Evolutionary conservation across 75 land plant species (phyloP).

Genomic region (Pinus tabuliformis): DNA sequence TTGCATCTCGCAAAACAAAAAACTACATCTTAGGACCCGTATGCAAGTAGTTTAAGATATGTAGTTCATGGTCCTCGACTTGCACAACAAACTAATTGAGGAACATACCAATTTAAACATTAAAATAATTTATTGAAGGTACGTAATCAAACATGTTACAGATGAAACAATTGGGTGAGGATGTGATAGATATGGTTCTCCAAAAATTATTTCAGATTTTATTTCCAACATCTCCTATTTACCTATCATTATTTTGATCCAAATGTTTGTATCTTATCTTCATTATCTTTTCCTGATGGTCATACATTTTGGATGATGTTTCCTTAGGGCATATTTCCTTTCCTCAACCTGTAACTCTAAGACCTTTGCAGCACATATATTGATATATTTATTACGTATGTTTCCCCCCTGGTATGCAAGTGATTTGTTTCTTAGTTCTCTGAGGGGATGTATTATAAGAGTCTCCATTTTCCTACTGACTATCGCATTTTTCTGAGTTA

Average conservation of each 20-base stretch:
- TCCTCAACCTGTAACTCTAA: no score
- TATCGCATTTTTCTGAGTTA: no score
- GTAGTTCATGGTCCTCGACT: constrained; percentile 99
- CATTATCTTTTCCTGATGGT: background rate
- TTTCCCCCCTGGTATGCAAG: no score
- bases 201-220: no score
- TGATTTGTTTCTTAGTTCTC: no score
- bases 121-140: constrained; percentile 94
- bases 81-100: constrained; percentile 99
- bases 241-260: constrained; percentile 62
- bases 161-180: constrained; percentile 84
- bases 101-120: constrained; percentile 98
- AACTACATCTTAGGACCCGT: constrained; percentile 17
- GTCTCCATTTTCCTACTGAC: no score
- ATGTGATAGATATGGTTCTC: no score
- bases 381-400: no score
- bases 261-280: constrained; percentile 8
- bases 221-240: constrained; percentile 90
- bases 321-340: no score
- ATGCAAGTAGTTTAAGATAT: constrained; percentile 86
- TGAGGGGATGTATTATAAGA: no score
- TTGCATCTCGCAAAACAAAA: no score
- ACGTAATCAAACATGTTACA: constrained; percentile 94
- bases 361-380: no score
- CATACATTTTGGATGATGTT: constrained; percentile 9